Evolutionary conservation across 495 filamentous ascomycete genomes (phyloP), one percentile per base, ranked within the genome.

Genomic region (Xylaria grammica): DNA sequence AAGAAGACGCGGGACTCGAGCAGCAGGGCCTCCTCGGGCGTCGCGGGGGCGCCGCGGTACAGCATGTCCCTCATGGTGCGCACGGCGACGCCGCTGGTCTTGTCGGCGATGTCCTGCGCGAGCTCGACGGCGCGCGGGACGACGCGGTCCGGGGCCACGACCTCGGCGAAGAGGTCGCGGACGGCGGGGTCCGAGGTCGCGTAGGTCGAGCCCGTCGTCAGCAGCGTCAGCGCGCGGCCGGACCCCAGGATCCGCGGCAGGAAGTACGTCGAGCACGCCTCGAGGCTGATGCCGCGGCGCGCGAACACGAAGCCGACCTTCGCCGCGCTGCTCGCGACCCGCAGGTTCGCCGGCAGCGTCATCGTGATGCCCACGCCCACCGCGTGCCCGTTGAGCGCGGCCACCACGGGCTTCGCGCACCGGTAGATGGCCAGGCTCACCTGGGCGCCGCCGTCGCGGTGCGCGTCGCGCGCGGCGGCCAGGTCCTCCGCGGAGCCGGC

Each of bases 341-440:
- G 77, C 53, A 90, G 85, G 40, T 77, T 80, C 61, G 83, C 82
- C 1, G 87, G 86, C 11, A 90, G 81, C 15, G 84, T 85, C 86
- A 89, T 88, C 11, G 87, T 90, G 71, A 89, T 88, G 5, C 88
- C 87, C 8, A 90, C 81, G 9, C 87, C 88, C 9, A 89, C 88
- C 22, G 88, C 88, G 44, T 81, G 84, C 52, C 87, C 88, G 69
- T 89, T 86, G 67, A 89, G 82, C 3, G 87, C 87, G 27, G 77
- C 87, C 68, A 90, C 86, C 24, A 86, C 86, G 38, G 87, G 86
- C 67, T 89, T 90, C 62, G 78, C 80, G 70, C 87, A 90, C 65
- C 75, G 65, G 72, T 87, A 81, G 50, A 89, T 87, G 36, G 86
- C 86, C 4, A 89, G 78, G 26, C 82, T 76, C 9, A 88, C 82